Evolutionary conservation across 805 yeast species (phyloP), one percentile per base, ranked within the genome.

Genomic region (Suhomyces sp.): DNA sequence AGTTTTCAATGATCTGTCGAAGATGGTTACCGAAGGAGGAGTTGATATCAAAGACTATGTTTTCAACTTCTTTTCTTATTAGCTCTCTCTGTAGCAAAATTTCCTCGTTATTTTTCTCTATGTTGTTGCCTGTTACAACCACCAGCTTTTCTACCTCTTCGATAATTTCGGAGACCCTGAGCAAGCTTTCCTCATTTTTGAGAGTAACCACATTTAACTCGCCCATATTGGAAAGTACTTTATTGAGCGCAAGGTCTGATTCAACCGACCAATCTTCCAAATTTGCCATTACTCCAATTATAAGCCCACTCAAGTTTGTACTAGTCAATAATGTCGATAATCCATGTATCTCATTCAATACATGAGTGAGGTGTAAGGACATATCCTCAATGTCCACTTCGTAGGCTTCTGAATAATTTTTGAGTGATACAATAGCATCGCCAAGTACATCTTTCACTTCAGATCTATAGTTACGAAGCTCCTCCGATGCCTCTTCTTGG

Each of bases 41-140:
- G 12, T 23, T n/a, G 7, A 22, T 16, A 9, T 31, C 33, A 11
- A 14, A 8, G 8, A 31, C 14, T 11, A 31, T 8, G 5, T 11
- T n/a, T 5, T 31, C 19, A 1, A 31, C 5, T 17, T 23, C 33
- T n/a, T 12, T 7, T 5, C 21, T 17, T 13, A 23, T 12, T 6
- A n/a, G 11, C 17, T 31, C 14, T 4, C 33, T 6, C 18, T 31
- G 33, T 15, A 15, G 21, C n/a, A 8, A n/a, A 21, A 31, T 31
- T 6, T 15, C 19, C 16, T 15, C 2, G 12, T 17, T 23, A 17
- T 23, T 31, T 8, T 10, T 8, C 10, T 22, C 33, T 14, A 31
- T 20, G 7, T 15, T 16, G n/a, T n/a, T n/a, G n/a, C n/a, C n/a
- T n/a, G n/a, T n/a, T n/a, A n/a, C n/a, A n/a, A n/a, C n/a, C n/a